Base-by-base conservation (phyloP, 1,284 basidiomycete species). In the Trichosporon ovoides region DNA sequence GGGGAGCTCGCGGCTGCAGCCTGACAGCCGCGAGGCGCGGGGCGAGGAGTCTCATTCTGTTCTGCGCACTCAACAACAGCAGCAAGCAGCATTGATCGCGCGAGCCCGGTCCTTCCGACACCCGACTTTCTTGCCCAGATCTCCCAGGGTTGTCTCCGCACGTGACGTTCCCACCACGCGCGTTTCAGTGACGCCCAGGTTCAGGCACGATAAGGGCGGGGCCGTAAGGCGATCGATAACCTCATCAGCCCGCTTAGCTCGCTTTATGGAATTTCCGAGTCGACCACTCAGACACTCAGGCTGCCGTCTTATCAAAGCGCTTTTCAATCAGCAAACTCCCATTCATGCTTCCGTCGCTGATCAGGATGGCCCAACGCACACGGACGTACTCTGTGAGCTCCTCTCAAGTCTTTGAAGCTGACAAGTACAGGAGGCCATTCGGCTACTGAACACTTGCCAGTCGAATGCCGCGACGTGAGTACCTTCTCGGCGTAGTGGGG, bases 361-460 rank as follows among this genome's bases (percentile, higher is more conserved):
- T 66, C 62, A 68, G 55, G 49, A 71, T 71, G 69, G 57, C 64
- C 24, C 60, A 48, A 48, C 43, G 63, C 52, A 59, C 61, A 37
- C 59, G 61, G 46, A 63, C 66, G n/a, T 71, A 71, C 58, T 54
- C 65, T 31, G 69, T 71, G 38, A 55, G 66, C 59, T 16, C n/a
- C n/a, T n/a, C n/a, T n/a, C 16, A 9, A 2, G 7, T 38, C 6
- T 13, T 13, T 1, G 7, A 3, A 57, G 48, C 59, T 60, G 31
- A 56, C 52, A 4, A 31, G 16, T 20, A 24, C 38, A 70, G 68
- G 88, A 93, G 63, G 96, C 96, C 0, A 84, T 99, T 65, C 83
- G 87, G 57, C 81, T 84, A 57, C 83, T 99, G 60, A 99, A 99
- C 76, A 84, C 89, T 34, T 84, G 98, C 28, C 95, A 98, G 76